Evolutionary conservation across 441 rosid species (phyloP).

Genomic region (Metrosideros polymorpha): DNA sequence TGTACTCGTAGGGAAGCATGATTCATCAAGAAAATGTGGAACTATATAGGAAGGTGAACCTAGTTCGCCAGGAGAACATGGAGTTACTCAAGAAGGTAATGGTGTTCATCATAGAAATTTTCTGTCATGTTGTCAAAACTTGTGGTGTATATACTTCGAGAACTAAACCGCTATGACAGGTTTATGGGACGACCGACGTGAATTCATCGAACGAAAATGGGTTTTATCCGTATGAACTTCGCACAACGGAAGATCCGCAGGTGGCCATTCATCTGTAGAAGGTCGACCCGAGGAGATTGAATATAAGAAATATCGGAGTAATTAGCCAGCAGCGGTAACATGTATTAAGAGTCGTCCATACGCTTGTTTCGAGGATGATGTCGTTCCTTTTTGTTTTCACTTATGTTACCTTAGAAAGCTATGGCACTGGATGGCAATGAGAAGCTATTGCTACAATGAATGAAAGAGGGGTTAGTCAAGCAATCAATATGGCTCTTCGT

Average conservation of each 20-base stretch:
- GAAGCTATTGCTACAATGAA: not conserved
- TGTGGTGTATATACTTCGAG: not conserved
- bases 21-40: slow-evolving; percentile 50
- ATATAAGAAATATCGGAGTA: not conserved
- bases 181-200: slow-evolving; percentile 23
- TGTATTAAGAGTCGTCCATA: not conserved
- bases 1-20: slow-evolving; percentile 6
- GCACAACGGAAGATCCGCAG: slow-evolving; percentile 12
- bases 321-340: not conserved
- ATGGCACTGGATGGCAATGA: not conserved
- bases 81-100: slow-evolving; percentile 34
- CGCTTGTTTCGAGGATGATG: not conserved
- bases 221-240: slow-evolving; percentile 7
- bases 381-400: not conserved
- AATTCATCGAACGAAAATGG: slow-evolving; percentile 14
- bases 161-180: slow-evolving; percentile 13
- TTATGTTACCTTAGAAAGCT: not conserved
- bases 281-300: not conserved
- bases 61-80: slow-evolving; percentile 29
- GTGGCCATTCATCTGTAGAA: slow-evolving; percentile 27
- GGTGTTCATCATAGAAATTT: not conserved
- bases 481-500: not conserved
- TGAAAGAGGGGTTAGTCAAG: not conserved
- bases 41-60: slow-evolving; percentile 42
- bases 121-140: not conserved